A percentile compares a stretch with the other conserved stretches of the same genome.
Conservation (phyloP, 2,329 filamentous ascomycete genomes). For the Fusarium sublunatum region DNA sequence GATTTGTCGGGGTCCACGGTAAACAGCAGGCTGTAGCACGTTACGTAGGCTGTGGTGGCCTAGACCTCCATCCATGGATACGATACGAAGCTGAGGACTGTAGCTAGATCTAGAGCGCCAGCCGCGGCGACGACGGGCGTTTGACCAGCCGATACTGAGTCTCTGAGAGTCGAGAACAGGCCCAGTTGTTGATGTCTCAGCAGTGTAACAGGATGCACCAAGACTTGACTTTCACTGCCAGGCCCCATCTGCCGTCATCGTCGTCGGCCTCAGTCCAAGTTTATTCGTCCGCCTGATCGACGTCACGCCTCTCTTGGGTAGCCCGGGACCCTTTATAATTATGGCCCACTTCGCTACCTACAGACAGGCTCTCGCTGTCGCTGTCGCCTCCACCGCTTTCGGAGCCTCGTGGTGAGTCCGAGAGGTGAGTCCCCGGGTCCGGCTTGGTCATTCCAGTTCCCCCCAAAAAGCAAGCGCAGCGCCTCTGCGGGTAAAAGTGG, state of each 20-base stretch:
- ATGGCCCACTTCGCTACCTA: conserved; percentile 16
- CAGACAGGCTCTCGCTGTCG: too few species aligned
- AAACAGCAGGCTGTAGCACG: conserved; percentile 26
- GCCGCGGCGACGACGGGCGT: conserved; percentile 30
- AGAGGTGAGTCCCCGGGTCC: conserved; percentile 9
- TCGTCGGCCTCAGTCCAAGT: conserved; percentile 38
- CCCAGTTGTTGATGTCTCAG: conserved; percentile 11
- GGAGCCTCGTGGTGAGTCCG: conserved; percentile 41
- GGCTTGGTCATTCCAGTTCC: conserved; percentile 41
- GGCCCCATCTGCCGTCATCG: conserved; percentile 35
- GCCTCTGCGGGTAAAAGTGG: conserved; percentile 47
- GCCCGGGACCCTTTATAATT: conserved; percentile 14
- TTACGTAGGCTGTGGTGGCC: conserved; percentile 31
- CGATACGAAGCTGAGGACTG: conserved; percentile 19
- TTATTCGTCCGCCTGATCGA: conserved; percentile 41
- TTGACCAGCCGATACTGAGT: conserved; percentile 7
- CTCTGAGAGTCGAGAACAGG: conserved; percentile 1
- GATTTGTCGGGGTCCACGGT: conserved; percentile 19
- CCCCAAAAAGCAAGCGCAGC: conserved; percentile 28
- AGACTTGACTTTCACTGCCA: conserved; percentile 12
- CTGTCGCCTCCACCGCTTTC: conserved; percentile 45
- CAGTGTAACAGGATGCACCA: conserved; percentile 14
- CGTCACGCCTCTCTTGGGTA: conserved; percentile 31
- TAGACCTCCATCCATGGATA: conserved; percentile 21
- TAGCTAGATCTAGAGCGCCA: conserved; percentile 34